phyloP scores from a whole-genome alignment of 2,329 filamentous ascomycete genomes.

The Fusarium multiceps region DNA sequence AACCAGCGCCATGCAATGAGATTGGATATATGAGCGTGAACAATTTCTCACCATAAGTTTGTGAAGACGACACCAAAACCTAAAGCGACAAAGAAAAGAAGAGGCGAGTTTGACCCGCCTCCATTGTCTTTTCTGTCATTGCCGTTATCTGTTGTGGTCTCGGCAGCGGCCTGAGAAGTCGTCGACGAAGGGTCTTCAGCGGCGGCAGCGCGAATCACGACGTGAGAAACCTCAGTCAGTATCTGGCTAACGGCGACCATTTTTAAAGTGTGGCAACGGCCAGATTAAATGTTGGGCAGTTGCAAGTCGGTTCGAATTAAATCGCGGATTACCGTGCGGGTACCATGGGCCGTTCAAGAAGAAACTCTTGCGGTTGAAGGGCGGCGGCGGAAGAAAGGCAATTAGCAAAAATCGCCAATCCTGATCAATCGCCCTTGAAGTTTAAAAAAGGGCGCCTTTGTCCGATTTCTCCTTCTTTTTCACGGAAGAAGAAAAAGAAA shows the following conservation, averaged over 20 bases:
- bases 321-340: constrained; percentile 42
- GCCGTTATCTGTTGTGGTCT: constrained; percentile 18
- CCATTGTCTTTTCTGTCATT: constrained; percentile 36
- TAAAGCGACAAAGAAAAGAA: constrained; percentile 88
- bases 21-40: constrained; percentile 6
- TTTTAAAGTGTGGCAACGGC: constrained; percentile 23
- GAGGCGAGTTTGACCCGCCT: constrained; percentile 55
- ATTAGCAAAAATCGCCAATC: constrained; percentile 28
- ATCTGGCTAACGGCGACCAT: constrained; percentile 45
- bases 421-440: constrained; percentile 19
- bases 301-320: constrained; percentile 43
- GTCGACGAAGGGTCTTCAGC: constrained; percentile 38
- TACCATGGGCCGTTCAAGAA: constrained; percentile 43
- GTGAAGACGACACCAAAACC: constrained; percentile 99
- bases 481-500: constrained; percentile 23
- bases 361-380: constrained; percentile 34
- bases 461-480: constrained; percentile 7
- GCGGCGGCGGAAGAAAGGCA: constrained; percentile 35
- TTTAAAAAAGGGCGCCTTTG: not conserved
- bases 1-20: constrained; percentile 71
- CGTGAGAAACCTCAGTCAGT: constrained; percentile 42
- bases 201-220: constrained; percentile 42
- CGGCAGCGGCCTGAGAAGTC: constrained; percentile 32
- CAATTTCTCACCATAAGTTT: constrained; percentile 84
- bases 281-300: constrained; percentile 35